These are phyloP conservation scores for Dillenia suffruticosa DNA, from an alignment of 164 flowering plant genomes.

Conservation along the genomic window DNA sequence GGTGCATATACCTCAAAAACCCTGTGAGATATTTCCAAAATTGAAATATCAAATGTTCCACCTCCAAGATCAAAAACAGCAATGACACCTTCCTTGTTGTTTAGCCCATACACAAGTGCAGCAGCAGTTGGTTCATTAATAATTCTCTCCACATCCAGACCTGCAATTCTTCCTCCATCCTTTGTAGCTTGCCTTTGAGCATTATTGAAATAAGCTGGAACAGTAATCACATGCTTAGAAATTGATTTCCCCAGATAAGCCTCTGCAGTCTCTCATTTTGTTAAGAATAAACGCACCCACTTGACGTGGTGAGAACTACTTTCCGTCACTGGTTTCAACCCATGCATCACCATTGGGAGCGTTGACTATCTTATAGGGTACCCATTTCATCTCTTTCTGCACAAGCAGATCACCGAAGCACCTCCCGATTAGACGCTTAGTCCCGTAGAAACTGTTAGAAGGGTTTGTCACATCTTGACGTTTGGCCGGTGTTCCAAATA, in stretches of 20 bases:
- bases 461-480: constrained; percentile 77
- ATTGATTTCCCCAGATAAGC: constrained; percentile 56
- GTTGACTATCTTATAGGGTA: constrained; percentile 61
- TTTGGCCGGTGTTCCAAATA: constrained; percentile 66
- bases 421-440: constrained; percentile 64
- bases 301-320: constrained; percentile 66
- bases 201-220: constrained; percentile 73
- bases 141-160: constrained; percentile 61
- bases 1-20: constrained; percentile 52
- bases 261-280: constrained; percentile 79
- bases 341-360: constrained; percentile 80
- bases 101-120: constrained; percentile 69
- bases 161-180: constrained; percentile 76
- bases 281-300: constrained; percentile 67
- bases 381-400: constrained; percentile 76
- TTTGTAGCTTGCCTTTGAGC: constrained; percentile 78
- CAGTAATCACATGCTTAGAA: constrained; percentile 62
- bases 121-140: constrained; percentile 85
- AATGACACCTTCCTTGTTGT: constrained; percentile 62
- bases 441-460: constrained; percentile 53
- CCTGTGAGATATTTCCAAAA: constrained; percentile 64
- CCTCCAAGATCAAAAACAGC: constrained; percentile 81
- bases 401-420: constrained; percentile 60
- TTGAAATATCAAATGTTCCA: constrained; percentile 78
- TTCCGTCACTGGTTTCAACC: constrained; percentile 59